Base-by-base conservation (phyloP, 768 basidiomycete genomes). In the Podaxis pistillaris region DNA sequence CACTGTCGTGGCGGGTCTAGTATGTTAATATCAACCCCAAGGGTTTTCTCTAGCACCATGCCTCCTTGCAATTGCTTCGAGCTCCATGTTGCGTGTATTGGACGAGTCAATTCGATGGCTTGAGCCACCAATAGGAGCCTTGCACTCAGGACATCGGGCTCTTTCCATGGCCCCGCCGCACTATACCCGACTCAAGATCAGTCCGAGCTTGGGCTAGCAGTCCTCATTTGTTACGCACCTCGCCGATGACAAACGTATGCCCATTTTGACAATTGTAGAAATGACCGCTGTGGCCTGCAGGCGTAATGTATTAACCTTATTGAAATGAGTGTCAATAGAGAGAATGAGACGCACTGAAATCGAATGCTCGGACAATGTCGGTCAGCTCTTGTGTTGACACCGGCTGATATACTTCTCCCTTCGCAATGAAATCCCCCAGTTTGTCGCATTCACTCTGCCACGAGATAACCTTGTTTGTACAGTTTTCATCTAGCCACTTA, bases 201-300 rank as follows among this genome's bases (percentile, higher is more conserved):
- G 28, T 62, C n/a, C 13, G 6, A 13, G 7, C 19, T 6, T 33
- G 36, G 24, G 38, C 13, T 1, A 47, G 5, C 55, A 44, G 22
- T 11, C 0, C 17, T 6, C 60, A 40, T 13, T 19, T 11, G 22
- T 13, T 40, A 66, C 75, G 30, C 61, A 88, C 85, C 69, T 87
- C 82, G 0, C 69, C 72, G 37, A 89, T 88, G 1, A 85, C 81
- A 60, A 84, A 89, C 0, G 81, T 76, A 65, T 89, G 88, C 0
- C 88, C 88, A 55, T 88, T 87, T 0, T 73, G 78, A 60, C 84
- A 85, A 17, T 76, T 79, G 60, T 81, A 83, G 63, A 78, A 83
- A 66, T 83, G 82, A 0, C 81, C 81, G 2, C 76, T 71, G 6
- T 75, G 73, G 8, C 22, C 60, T 33, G 33, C 33, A 33, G 33